Percentiles rank a stretch among this genome's conserved stretches.
phyloP scores from a whole-genome alignment of 176 grass and related monocot species.

The Eremochloa ophiuroides region DNA sequence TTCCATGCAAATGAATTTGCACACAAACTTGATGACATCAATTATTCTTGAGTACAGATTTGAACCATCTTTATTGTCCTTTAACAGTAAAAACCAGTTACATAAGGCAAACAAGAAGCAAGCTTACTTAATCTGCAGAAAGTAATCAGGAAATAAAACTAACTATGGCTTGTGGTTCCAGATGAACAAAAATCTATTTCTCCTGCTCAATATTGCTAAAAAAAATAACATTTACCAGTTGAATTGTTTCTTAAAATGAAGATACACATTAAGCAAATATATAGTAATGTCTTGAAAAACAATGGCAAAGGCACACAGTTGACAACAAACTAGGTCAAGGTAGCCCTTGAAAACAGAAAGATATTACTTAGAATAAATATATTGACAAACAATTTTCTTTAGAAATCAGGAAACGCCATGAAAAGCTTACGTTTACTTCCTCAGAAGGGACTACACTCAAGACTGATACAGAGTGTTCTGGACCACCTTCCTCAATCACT shows the following conservation, averaged over 20 bases:
- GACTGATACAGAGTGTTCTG: slow-evolving; percentile 29
- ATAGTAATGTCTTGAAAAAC: slow-evolving; percentile 5
- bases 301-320: background rate
- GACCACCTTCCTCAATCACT: slow-evolving; percentile 32
- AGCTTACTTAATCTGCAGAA: slow-evolving; percentile 3
- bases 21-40: slow-evolving; percentile 62
- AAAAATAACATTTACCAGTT: background rate
- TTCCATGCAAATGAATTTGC: slow-evolving; percentile 72
- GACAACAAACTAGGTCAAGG: background rate
- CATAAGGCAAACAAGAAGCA: slow-evolving; percentile 17
- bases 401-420: slow-evolving; percentile 22
- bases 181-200: slow-evolving; percentile 2
- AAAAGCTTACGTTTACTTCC: slow-evolving; percentile 48
- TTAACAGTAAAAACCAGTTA: slow-evolving; percentile 43
- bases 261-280: background rate
- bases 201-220: background rate
- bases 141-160: background rate
- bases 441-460: slow-evolving; percentile 52
- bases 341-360: background rate
- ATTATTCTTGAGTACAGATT: slow-evolving; percentile 77
- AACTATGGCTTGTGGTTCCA: background rate
- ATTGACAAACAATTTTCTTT: background rate
- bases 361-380: background rate
- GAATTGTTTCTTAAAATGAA: slow-evolving; percentile 5
- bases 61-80: slow-evolving; percentile 71